Evolutionary conservation across 2,329 filamentous ascomycete species (phyloP).

Genomic region (Alternaria gaisen): DNA sequence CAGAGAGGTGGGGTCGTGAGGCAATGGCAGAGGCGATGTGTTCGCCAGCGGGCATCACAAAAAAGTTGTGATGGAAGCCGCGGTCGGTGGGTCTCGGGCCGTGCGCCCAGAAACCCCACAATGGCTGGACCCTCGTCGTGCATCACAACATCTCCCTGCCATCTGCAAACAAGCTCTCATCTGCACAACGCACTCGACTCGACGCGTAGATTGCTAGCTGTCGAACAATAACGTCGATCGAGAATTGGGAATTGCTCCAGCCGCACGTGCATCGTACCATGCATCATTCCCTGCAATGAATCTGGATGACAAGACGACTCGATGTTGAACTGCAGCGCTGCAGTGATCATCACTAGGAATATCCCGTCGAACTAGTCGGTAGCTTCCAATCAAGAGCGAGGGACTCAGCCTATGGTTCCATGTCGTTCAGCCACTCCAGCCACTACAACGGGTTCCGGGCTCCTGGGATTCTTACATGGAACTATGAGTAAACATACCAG

Average conservation of each 20-base stretch:
- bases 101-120: conserved; percentile 5
- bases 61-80: conserved; percentile 27
- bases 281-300: neutral
- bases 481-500: neutral
- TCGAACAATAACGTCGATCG: neutral
- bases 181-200: neutral
- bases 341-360: conserved; percentile 2
- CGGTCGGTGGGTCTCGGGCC: conserved; percentile 18
- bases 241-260: neutral
- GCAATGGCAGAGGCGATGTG: conserved; percentile 18
- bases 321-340: neutral
- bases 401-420: neutral
- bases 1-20: neutral
- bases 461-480: neutral
- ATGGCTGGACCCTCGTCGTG: conserved; percentile 1
- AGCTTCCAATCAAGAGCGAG: neutral
- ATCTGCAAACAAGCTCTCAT: neutral
- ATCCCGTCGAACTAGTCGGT: neutral
- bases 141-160: neutral
- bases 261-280: neutral
- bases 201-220: neutral
- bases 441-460: neutral
- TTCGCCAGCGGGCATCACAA: conserved; percentile 9
- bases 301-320: neutral
- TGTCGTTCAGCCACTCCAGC: neutral